These are phyloP conservation scores for Krasilnikovozyma curviuscula DNA, from an alignment of 768 basidiomycete species.

Conservation along the genomic window DNA sequence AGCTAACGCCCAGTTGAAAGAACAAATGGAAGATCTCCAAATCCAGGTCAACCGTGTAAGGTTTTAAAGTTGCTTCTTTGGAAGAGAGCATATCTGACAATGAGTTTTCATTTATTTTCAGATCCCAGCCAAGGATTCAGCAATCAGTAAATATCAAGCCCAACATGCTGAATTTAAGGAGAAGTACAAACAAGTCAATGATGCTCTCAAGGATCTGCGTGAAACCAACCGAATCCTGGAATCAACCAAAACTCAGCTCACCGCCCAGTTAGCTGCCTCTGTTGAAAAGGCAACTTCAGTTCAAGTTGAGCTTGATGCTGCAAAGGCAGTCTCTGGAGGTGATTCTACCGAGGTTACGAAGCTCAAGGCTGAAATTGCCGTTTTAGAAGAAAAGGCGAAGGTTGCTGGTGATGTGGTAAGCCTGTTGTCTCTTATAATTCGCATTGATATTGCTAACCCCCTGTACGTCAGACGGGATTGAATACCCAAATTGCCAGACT, in stretches of 20 bases:
- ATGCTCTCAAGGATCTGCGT: no score
- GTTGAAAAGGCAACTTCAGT: neutral
- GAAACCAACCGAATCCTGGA: no score
- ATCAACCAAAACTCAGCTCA: neutral
- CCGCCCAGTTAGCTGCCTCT: neutral
- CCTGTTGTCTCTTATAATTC: no score
- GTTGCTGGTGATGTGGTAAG: no score
- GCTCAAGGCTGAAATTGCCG: no score
- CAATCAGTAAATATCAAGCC: neutral
- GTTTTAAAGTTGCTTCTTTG: neutral
- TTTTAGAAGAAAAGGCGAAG: no score
- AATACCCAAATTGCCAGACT: no score
- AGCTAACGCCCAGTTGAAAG: neutral
- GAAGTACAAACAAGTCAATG: neutral
- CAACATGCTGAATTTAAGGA: neutral
- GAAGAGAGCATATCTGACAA: neutral
- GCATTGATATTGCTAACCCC: no score
- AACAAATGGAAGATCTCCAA: neutral
- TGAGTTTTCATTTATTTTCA: neutral
- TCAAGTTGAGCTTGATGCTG: neutral
- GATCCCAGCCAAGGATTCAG: neutral
- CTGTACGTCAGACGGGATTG: no score
- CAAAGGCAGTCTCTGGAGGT: neutral
- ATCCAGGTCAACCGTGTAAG: neutral
- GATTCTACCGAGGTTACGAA: no score